A percentile compares a stretch with the other conserved stretches of the same genome.
Conservation (phyloP, 192 early-diverging fungal genomes). For the Rhizophagus clarus region DNA sequence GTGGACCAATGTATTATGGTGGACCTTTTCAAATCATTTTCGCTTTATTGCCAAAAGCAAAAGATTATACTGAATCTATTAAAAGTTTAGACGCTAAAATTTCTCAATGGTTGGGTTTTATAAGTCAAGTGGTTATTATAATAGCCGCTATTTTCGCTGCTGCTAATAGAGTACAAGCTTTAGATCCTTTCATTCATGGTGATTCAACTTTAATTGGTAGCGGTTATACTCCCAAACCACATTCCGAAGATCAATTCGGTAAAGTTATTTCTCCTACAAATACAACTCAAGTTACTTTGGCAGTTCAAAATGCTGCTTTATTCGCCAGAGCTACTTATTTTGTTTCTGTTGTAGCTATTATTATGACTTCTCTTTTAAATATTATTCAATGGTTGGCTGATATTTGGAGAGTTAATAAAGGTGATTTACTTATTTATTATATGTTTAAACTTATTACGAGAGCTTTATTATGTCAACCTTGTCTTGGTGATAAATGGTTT, state of each 20-base stretch:
- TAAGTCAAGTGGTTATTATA: constrained; percentile 11
- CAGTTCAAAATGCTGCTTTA: neutral
- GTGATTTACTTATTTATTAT: neutral
- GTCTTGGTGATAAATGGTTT: neutral
- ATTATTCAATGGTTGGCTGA: constrained; percentile 17
- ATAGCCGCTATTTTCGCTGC: neutral
- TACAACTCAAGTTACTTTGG: neutral
- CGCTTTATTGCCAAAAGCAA: neutral
- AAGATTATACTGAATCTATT: neutral
- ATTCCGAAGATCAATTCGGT: neutral
- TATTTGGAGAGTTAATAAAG: constrained; percentile 11
- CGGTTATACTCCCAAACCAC: neutral
- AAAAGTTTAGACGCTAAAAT: constrained; percentile 17
- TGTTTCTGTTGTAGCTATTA: neutral
- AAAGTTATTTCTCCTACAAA: neutral
- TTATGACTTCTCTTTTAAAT: constrained; percentile 14
- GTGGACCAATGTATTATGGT: constrained; percentile 6
- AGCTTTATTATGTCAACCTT: constrained; percentile 11
- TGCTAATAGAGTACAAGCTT: neutral
- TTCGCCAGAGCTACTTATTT: constrained; percentile 5
- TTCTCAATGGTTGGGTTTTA: neutral
- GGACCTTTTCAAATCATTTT: constrained; percentile 10
- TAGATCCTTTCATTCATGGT: neutral
- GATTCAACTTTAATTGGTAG: neutral
- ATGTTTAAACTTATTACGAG: constrained; percentile 2